Evolutionary conservation across 148 eudicot genomes (phyloP).

Genomic region (Camellia lanceoleosa): DNA sequence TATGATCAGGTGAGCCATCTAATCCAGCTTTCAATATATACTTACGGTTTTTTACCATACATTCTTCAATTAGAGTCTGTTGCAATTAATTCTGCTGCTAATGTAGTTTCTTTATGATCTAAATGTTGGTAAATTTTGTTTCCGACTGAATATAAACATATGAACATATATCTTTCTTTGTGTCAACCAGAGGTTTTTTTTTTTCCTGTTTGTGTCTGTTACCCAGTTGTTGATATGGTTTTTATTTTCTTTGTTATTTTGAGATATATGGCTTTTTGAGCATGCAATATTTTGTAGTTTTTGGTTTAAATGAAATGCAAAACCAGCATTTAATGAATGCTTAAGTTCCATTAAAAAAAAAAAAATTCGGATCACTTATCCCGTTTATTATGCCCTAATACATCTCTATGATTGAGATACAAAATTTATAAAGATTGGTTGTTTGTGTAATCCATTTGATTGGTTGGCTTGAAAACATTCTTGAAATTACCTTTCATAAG

Average conservation of each 20-base stretch:
- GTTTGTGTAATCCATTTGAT: background rate
- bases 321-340: background rate
- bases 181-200: too few relatives aligned
- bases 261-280: background rate
- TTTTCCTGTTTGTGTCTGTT: background rate
- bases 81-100: background rate
- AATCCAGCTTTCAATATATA: background rate
- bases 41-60: slow-evolving; percentile 2
- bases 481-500: background rate
- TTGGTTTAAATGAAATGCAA: background rate
- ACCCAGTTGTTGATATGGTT: background rate
- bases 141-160: too few relatives aligned
- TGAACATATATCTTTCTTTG: too few relatives aligned
- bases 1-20: slow-evolving; percentile 54
- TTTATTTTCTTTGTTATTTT: background rate
- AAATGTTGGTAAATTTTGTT: background rate
- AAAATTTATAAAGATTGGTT: background rate
- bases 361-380: background rate
- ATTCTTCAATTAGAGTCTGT: background rate
- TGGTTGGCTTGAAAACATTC: background rate
- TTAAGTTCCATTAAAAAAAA: background rate
- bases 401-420: background rate
- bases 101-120: background rate
- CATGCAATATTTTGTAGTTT: background rate
- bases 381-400: background rate